Percentiles rank a stretch among this genome's conserved stretches.
Conservation (phyloP, 257 asterid species). For the Lavandula angustifolia region DNA sequence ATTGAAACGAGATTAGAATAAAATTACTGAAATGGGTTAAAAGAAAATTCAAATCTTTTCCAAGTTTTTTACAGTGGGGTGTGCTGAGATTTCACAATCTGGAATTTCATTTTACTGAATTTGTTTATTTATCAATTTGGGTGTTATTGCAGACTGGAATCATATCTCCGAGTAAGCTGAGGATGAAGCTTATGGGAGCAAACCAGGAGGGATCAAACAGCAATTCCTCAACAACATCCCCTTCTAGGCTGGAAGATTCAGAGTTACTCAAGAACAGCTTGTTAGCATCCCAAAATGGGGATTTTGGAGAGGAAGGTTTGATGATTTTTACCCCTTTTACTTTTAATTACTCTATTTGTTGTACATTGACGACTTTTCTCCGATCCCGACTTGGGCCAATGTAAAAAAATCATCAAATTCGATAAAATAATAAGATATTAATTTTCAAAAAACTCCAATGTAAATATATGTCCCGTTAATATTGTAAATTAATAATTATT, state of each 20-base stretch:
- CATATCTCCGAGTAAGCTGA: constrained; percentile 86
- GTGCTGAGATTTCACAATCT: constrained; percentile 11
- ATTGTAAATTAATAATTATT: too few relatives aligned
- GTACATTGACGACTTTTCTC: too few relatives aligned
- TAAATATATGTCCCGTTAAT: too few relatives aligned
- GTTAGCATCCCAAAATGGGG: constrained; percentile 60
- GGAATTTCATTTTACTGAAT: not conserved
- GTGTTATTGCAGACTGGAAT: constrained; percentile 61
- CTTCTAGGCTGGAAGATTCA: constrained; percentile 73
- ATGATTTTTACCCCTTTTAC: constrained; percentile 10
- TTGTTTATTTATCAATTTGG: not conserved
- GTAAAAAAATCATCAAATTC: too few relatives aligned
- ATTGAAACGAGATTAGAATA: constrained; percentile 2
- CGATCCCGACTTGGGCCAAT: too few relatives aligned
- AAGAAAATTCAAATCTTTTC: constrained; percentile 24
- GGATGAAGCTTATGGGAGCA: constrained; percentile 81
- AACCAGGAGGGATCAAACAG: constrained; percentile 72
- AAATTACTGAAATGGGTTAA: constrained; percentile 22
- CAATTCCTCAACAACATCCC: constrained; percentile 94
- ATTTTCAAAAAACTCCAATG: too few relatives aligned
- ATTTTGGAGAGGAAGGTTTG: constrained; percentile 64
- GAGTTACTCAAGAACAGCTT: constrained; percentile 79
- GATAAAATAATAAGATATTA: too few relatives aligned
- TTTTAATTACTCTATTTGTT: not conserved
- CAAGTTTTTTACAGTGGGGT: constrained; percentile 13